Conservation (phyloP, 2,329 filamentous ascomycete genomes). For the Aspergillus sp. region DNA sequence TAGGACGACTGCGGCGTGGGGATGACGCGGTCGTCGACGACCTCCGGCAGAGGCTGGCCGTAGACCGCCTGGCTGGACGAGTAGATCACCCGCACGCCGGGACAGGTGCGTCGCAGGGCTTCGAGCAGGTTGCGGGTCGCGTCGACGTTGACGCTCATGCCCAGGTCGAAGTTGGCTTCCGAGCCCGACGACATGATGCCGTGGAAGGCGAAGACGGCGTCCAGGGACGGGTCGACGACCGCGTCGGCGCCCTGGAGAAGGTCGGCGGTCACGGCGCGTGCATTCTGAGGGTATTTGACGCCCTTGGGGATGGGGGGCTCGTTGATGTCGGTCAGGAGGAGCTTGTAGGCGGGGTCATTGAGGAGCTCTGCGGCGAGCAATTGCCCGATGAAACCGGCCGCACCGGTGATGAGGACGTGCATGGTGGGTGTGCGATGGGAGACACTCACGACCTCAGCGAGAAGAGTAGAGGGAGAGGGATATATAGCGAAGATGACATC, state of each 20-base stretch:
- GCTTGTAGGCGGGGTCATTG: slow-evolving; percentile 44
- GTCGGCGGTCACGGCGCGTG: slow-evolving; percentile 52
- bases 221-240: slow-evolving; percentile 44
- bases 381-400: slow-evolving; percentile 64
- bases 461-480: neutral
- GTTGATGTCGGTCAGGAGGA: slow-evolving; percentile 60
- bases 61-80: slow-evolving; percentile 64
- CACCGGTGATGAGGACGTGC: slow-evolving; percentile 63
- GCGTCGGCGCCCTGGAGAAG: slow-evolving; percentile 46
- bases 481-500: neutral
- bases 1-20: slow-evolving; percentile 64
- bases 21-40: slow-evolving; percentile 51
- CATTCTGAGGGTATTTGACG: slow-evolving; percentile 51
- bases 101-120: slow-evolving; percentile 48
- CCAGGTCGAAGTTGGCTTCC: slow-evolving; percentile 61
- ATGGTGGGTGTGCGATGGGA: slow-evolving; percentile 21
- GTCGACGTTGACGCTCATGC: slow-evolving; percentile 61
- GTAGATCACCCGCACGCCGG: slow-evolving; percentile 60
- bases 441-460: neutral
- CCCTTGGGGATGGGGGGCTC: slow-evolving; percentile 52
- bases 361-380: slow-evolving; percentile 58
- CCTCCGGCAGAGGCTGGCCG: slow-evolving; percentile 55
- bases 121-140: slow-evolving; percentile 57
- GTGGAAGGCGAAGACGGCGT: slow-evolving; percentile 62
- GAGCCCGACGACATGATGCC: slow-evolving; percentile 67